These are phyloP conservation scores for grape (Vitis vinifera) DNA, from an alignment of 164 flowering plant genomes.

Conservation along the genomic window ASM3070453v1 NC_081808.1:922001-922500, in stretches of 20 bases:
- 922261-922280: conserved; percentile 99
- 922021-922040: conserved; percentile 86
- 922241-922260: conserved; percentile 98
- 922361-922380: conserved; percentile 24
- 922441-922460: conserved; percentile 56
- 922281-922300: conserved; percentile 93
- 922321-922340: conserved; percentile 44
- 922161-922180: conserved; percentile 46
- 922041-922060: conserved; percentile 86
- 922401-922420: conserved; percentile 69
- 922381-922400: conserved; percentile 48
- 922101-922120: too few relatives aligned
- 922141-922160: conserved; percentile 50
- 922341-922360: conserved; percentile 34
- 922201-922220: conserved; percentile 32
- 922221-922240: conserved; percentile 64
- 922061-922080: conserved; percentile 77
- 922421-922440: conserved; percentile 79
- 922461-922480: conserved; percentile 64
- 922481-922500: conserved; percentile 72
- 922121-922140: too few relatives aligned
- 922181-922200: conserved; percentile 28
- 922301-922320: conserved; percentile 40
- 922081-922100: too few relatives aligned
- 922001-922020: conserved; percentile 73